These are phyloP conservation scores for Westerdykella ornata DNA, from an alignment of 2,329 filamentous ascomycete species.

Conservation along the genomic window DNA sequence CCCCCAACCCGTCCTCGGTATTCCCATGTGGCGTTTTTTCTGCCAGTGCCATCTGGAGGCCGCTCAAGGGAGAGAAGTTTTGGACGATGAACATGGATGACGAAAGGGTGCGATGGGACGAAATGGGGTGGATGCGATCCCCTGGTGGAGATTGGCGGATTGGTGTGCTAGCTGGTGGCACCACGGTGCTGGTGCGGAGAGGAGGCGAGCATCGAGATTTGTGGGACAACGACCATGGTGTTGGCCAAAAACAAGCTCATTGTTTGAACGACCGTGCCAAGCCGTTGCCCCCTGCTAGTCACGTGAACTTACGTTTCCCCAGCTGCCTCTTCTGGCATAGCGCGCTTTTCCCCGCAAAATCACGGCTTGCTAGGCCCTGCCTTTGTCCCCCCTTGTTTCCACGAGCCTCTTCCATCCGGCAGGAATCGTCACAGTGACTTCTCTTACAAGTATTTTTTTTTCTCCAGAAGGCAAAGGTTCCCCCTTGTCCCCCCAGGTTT, in stretches of 20 bases:
- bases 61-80: too few relatives aligned
- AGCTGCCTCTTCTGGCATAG: not conserved
- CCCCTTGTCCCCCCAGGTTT: too few relatives aligned
- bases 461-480: too few relatives aligned
- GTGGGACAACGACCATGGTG: not conserved
- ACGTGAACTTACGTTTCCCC: not conserved
- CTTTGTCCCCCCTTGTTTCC: not conserved
- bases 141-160: not conserved
- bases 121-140: not conserved
- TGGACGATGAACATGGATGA: too few relatives aligned
- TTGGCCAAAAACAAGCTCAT: not conserved
- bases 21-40: not conserved
- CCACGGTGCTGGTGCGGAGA: not conserved
- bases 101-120: too few relatives aligned
- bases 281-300: not conserved
- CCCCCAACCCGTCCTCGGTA: constrained; percentile 1
- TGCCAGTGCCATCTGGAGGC: too few relatives aligned
- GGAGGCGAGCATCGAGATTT: not conserved
- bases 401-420: not conserved
- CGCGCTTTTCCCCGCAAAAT: not conserved
- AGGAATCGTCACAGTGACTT: not conserved
- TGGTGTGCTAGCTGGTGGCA: not conserved
- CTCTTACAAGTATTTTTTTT: too few relatives aligned
- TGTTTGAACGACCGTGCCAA: not conserved
- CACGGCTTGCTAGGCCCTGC: not conserved